Conservation (phyloP, 768 basidiomycete species). For the Sutorius australiensis region DNA sequence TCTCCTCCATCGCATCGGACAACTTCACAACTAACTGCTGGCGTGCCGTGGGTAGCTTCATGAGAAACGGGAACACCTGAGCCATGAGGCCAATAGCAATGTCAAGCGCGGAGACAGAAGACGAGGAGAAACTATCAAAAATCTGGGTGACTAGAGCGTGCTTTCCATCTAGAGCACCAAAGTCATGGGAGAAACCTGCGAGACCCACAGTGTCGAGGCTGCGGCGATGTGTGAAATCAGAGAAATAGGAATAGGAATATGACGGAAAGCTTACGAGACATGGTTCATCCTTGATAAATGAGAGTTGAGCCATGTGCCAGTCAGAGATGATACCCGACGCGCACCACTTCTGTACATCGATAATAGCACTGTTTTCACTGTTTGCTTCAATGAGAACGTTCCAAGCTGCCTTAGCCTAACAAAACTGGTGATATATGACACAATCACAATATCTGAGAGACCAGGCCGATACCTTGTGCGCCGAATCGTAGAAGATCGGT, state of each 20-base stretch:
- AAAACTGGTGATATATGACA: not conserved
- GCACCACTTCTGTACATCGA: not conserved
- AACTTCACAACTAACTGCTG: not conserved
- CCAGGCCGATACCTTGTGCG: not conserved
- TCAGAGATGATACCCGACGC: not conserved
- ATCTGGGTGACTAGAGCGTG: not conserved
- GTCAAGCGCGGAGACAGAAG: not conserved
- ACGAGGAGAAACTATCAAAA: not conserved
- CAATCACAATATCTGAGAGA: not conserved
- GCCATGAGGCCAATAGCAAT: not conserved
- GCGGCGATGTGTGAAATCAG: not conserved
- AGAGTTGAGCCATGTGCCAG: not conserved
- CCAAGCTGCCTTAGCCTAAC: not conserved
- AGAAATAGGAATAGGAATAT: not conserved
- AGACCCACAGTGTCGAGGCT: not conserved
- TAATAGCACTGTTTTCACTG: not conserved
- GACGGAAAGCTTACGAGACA: not conserved
- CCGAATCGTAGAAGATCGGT: not conserved
- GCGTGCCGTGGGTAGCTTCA: not conserved
- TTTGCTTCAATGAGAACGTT: not conserved
- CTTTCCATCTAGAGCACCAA: not conserved
- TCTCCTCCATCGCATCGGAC: not conserved
- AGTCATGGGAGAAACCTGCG: not conserved
- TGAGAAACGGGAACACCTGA: not conserved
- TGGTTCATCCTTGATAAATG: not conserved